Conservation (phyloP, 805 yeast species). For the Priceomyces carsonii region DNA sequence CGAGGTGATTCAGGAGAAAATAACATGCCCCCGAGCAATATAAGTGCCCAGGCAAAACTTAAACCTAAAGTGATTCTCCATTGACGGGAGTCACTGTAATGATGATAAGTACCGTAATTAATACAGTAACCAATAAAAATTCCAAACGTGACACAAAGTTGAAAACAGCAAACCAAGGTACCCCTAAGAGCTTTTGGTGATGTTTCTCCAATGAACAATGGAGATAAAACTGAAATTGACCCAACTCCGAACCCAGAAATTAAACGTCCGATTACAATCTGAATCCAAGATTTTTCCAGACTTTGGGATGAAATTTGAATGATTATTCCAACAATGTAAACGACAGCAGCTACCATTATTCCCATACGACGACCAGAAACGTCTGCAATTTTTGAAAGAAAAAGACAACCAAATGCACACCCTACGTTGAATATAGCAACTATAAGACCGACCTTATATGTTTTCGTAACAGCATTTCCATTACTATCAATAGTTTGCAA, state of each 20-base stretch:
- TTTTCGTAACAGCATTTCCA: constrained; percentile 43
- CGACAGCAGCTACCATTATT: constrained; percentile 50
- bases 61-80: constrained; percentile 70
- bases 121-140: constrained; percentile 69
- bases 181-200: constrained; percentile 74
- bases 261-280: constrained; percentile 62
- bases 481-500: constrained; percentile 26
- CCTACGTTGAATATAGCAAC: constrained; percentile 64
- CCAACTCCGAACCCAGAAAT: constrained; percentile 80
- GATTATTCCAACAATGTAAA: constrained; percentile 61
- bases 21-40: constrained; percentile 51
- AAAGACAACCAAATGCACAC: constrained; percentile 70
- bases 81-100: constrained; percentile 50
- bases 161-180: constrained; percentile 66
- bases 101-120: constrained; percentile 63
- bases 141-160: constrained; percentile 69
- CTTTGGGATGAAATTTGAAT: constrained; percentile 63
- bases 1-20: constrained; percentile 73
- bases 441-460: constrained; percentile 51
- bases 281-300: constrained; percentile 57
- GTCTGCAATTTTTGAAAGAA: constrained; percentile 59
- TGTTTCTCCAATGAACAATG: constrained; percentile 66
- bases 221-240: constrained; percentile 66
- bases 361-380: constrained; percentile 60
- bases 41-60: constrained; percentile 52